phyloP scores from a whole-genome alignment of 768 basidiomycete genomes.

The Amylocystis lapponica region DNA sequence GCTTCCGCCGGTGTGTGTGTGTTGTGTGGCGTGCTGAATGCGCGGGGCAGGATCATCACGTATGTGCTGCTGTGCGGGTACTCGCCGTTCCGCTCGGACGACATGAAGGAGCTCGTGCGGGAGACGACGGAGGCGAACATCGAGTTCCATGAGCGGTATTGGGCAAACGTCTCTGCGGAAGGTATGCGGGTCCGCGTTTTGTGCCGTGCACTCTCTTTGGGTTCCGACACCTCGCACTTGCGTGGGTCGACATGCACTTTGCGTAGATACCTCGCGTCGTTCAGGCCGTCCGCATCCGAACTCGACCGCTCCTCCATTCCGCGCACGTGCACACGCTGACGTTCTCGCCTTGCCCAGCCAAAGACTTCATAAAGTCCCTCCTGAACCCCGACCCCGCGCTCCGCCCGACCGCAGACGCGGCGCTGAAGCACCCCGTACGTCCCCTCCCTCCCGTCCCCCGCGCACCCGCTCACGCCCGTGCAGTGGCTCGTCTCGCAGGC shows the following conservation, averaged over 20 bases:
- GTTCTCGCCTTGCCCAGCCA: too few species aligned
- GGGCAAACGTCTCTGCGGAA: conserved; percentile 81
- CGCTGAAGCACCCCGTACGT: conserved; percentile 59
- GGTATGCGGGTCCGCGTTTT: too few species aligned
- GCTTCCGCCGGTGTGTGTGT: not conserved
- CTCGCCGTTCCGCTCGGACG: conserved; percentile 87
- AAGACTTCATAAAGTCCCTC: conserved; percentile 70
- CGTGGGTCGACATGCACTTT: too few species aligned
- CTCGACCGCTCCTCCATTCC: not conserved
- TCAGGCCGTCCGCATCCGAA: not conserved
- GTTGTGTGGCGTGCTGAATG: not conserved
- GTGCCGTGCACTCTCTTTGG: too few species aligned
- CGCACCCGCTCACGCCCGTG: not conserved
- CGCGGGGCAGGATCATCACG: conserved; percentile 73
- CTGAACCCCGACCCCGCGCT: conserved; percentile 64
- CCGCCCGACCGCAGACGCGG: conserved; percentile 71
- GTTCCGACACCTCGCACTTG: too few species aligned
- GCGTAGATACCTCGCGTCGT: conserved; percentile 6
- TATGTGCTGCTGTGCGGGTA: conserved; percentile 96
- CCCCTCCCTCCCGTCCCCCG: not conserved
- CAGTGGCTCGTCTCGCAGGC: conserved; percentile 73
- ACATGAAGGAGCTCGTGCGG: conserved; percentile 63
- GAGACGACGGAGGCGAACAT: conserved; percentile 85
- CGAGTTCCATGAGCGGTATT: conserved; percentile 91
- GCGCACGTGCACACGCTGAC: too few species aligned